These are phyloP conservation scores for Epichloe sibirici DNA, from an alignment of 2,329 filamentous ascomycete species.

Conservation along the genomic window DNA sequence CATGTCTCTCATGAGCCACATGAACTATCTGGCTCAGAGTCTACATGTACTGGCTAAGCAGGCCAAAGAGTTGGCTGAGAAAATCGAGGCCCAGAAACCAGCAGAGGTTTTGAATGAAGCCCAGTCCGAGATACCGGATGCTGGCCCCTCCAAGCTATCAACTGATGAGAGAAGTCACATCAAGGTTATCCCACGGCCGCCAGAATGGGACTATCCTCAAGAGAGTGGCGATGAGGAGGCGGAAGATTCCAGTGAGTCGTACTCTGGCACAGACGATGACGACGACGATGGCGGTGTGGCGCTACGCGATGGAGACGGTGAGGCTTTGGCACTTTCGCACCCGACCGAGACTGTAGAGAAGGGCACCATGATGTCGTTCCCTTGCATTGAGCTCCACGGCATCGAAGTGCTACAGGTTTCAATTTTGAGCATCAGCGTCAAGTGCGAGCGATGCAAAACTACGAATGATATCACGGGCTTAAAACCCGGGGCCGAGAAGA, in stretches of 20 bases:
- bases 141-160: conserved; percentile 6
- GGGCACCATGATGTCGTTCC: conserved; percentile 70
- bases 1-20: conserved; percentile 56
- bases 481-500: conserved; percentile 40
- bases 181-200: conserved; percentile 60
- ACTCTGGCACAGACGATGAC: conserved; percentile 30
- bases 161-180: conserved; percentile 49
- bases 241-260: conserved; percentile 18
- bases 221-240: conserved; percentile 27
- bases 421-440: conserved; percentile 56
- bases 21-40: conserved; percentile 65
- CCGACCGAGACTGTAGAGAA: conserved; percentile 35
- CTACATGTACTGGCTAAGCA: conserved; percentile 54
- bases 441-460: conserved; percentile 70
- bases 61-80: conserved; percentile 17
- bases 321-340: conserved; percentile 3
- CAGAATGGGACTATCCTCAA: conserved; percentile 52
- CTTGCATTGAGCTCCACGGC: conserved; percentile 61
- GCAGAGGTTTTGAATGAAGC: conserved; percentile 1
- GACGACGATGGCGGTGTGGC: conserved; percentile 30
- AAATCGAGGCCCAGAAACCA: conserved; percentile 6
- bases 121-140: conserved; percentile 3
- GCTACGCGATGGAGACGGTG: conserved; percentile 19
- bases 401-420: conserved; percentile 64
- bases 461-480: conserved; percentile 56